Evolutionary conservation across 2,329 filamentous ascomycete species (phyloP).

Genomic region (Emergomyces orientalis): DNA sequence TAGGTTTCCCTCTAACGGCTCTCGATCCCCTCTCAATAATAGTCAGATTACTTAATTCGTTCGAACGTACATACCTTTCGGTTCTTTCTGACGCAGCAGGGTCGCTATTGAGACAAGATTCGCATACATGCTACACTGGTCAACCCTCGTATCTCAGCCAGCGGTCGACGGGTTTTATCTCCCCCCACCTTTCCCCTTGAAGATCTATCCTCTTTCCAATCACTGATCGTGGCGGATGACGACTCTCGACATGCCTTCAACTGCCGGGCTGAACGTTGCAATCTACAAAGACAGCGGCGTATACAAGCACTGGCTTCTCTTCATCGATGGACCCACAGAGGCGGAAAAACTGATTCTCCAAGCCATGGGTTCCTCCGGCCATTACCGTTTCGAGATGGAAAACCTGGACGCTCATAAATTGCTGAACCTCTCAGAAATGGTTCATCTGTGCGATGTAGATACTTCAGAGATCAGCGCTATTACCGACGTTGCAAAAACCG

Average conservation of each 20-base stretch:
- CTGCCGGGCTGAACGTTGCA: background rate
- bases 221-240: background rate
- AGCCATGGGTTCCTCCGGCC: background rate
- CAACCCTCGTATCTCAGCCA: background rate
- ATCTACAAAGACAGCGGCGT: background rate
- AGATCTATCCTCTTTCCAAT: background rate
- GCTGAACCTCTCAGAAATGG: background rate
- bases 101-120: no score
- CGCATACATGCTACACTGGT: no score
- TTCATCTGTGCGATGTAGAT: conserved; percentile 3
- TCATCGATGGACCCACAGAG: conserved; percentile 2
- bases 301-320: conserved; percentile 8
- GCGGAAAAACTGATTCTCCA: conserved; percentile 2
- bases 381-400: background rate
- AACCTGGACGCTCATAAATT: background rate
- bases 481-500: conserved; percentile 12
- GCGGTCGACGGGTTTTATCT: background rate
- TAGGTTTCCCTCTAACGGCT: background rate
- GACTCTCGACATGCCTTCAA: background rate
- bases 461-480: background rate
- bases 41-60: background rate
- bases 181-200: background rate
- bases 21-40: background rate
- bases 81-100: background rate
- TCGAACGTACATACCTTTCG: background rate